These are phyloP conservation scores for Chrysanthemum seticuspe DNA, from an alignment of 129 eudicot species.

Conservation along the genomic window DNA sequence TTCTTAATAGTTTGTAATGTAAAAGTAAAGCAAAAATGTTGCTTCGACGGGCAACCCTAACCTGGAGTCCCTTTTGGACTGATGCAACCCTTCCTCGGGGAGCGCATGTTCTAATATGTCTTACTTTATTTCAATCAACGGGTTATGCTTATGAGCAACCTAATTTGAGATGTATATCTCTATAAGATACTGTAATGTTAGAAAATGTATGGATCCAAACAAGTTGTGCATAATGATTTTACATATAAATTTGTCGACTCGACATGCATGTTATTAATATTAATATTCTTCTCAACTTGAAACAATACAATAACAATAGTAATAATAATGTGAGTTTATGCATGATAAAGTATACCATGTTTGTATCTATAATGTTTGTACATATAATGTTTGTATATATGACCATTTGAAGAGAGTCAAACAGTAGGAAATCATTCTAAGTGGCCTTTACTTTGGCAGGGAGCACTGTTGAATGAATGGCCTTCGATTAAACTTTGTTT, in stretches of 20 bases:
- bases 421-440: constrained; percentile 11
- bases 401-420: not conserved
- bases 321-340: constrained; percentile 22
- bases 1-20: too few relatives aligned
- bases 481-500: too few relatives aligned
- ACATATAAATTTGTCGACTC: constrained; percentile 4
- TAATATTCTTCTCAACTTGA: constrained; percentile 11
- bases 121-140: too few relatives aligned
- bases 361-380: too few relatives aligned
- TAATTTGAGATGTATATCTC: not conserved
- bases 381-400: constrained; percentile 25
- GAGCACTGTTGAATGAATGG: constrained; percentile 6
- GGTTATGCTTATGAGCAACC: too few relatives aligned
- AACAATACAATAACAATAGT: not conserved
- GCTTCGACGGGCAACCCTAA: too few relatives aligned
- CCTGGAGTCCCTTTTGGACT: too few relatives aligned
- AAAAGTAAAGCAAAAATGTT: too few relatives aligned
- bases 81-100: too few relatives aligned
- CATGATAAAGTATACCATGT: constrained; percentile 30
- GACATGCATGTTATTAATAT: not conserved
- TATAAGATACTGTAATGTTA: not conserved
- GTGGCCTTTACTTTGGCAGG: constrained; percentile 57
- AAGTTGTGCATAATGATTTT: constrained; percentile 4
- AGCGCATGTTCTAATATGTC: too few relatives aligned
- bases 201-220: not conserved